These are phyloP conservation scores for Exophiala oligosperma DNA, from an alignment of 2,329 filamentous ascomycete species.

Conservation along the genomic window DNA sequence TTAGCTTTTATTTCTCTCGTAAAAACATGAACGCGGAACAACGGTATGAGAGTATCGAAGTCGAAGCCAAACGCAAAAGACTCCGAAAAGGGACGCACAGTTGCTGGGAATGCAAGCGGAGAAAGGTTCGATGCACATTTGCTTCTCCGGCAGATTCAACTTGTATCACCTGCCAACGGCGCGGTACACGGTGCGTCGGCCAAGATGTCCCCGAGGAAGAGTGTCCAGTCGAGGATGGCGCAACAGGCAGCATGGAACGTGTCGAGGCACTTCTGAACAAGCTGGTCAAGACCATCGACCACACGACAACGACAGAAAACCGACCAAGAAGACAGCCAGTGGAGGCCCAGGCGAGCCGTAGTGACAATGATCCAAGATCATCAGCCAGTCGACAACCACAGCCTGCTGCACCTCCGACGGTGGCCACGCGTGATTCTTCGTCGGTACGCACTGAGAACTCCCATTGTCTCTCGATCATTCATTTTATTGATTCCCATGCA, in stretches of 20 bases:
- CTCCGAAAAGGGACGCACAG: constrained; percentile 58
- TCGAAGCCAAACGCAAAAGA: constrained; percentile 40
- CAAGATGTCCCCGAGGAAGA: constrained; percentile 25
- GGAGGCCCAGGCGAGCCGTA: not conserved
- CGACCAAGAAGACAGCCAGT: constrained; percentile 29
- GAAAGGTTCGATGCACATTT: constrained; percentile 55
- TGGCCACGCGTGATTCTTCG: too few species aligned
- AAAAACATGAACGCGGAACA: too few species aligned
- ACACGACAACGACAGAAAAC: not conserved
- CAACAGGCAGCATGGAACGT: not conserved
- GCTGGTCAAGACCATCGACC: not conserved
- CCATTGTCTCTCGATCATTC: too few species aligned
- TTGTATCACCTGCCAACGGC: constrained; percentile 50
- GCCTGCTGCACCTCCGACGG: too few species aligned
- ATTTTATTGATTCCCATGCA: too few species aligned
- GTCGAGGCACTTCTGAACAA: not conserved
- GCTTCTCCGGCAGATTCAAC: constrained; percentile 37
- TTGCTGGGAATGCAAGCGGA: constrained; percentile 61
- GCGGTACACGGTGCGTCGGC: constrained; percentile 37
- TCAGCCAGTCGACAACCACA: too few species aligned
- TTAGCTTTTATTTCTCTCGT: too few species aligned
- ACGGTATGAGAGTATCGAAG: too few species aligned
- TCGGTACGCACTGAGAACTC: too few species aligned
- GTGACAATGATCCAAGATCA: too few species aligned
- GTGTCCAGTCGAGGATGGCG: not conserved